Evolutionary conservation across 2,329 filamentous ascomycete species (phyloP).

Genomic region (Xylariaceae sp.): DNA sequence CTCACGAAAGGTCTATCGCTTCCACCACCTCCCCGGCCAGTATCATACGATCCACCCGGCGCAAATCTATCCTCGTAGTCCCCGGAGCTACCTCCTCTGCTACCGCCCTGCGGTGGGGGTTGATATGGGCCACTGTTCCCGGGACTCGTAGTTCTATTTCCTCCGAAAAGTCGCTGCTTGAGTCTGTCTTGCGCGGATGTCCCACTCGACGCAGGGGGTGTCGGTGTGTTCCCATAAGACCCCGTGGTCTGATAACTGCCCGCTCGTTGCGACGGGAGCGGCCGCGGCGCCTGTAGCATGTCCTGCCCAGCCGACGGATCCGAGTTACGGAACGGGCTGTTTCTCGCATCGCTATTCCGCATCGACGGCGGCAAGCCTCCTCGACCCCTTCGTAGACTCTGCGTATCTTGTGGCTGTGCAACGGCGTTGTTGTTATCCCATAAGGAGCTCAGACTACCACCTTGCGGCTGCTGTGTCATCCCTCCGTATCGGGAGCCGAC

Average conservation of each 20-base stretch:
- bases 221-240: slow-evolving; percentile 33
- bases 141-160: slow-evolving; percentile 58
- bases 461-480: slow-evolving; percentile 36
- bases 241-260: slow-evolving; percentile 68
- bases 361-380: slow-evolving; percentile 35
- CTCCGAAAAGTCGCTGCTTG: slow-evolving; percentile 77
- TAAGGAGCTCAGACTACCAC: slow-evolving; percentile 50
- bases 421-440: slow-evolving; percentile 52
- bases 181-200: slow-evolving; percentile 14
- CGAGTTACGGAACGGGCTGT: slow-evolving; percentile 35
- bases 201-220: slow-evolving; percentile 23
- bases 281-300: slow-evolving; percentile 45
- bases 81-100: slow-evolving; percentile 31
- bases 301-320: slow-evolving; percentile 29
- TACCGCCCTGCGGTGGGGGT: slow-evolving; percentile 38
- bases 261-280: slow-evolving; percentile 68
- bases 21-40: slow-evolving; percentile 30
- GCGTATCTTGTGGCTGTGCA: slow-evolving; percentile 35
- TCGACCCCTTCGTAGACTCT: slow-evolving; percentile 47
- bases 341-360: slow-evolving; percentile 29
- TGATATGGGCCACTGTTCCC: slow-evolving; percentile 46
- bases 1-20: slow-evolving; percentile 42
- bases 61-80: slow-evolving; percentile 48
- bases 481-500: slow-evolving; percentile 55
- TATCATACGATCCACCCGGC: slow-evolving; percentile 45